Base-by-base conservation (phyloP, 1,139 yeast genomes). In the Trichomonascaceae sp. region DNA sequence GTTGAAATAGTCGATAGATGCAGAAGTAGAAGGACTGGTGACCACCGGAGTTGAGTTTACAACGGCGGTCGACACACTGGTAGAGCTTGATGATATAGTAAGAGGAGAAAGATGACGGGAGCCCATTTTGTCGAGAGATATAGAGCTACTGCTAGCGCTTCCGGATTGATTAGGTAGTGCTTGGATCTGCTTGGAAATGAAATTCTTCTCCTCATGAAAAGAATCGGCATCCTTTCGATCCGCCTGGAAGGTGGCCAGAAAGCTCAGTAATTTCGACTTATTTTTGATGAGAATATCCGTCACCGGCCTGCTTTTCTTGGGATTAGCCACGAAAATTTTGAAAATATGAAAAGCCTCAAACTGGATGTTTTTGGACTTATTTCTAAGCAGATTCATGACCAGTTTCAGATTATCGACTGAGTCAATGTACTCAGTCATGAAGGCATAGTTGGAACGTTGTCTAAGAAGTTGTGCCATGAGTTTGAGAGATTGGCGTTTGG, bases 321-420 rank as follows among this genome's bases (percentile, higher is more conserved):
- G 99, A 68, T 93, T 93, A 7, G 97, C 99, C 39, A 90, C 91
- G 70, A 93, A 89, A 43, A 74, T 87, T 70, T 93, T 93, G 73
- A 93, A 93, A 43, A 93, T 85, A 63, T 93, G 93, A 67, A 93
- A 93, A 2, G 96, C 93, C 69, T 93, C 99, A 55, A 83, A 73
- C 67, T 90, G 96, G 57, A 93, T 77, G 68, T 90, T 91, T 63
- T 86, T 87, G 63, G 95, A 90, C 69, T 86, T 87, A 67, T 93
- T 97, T 59, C 95, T 85, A 61, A 93, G 74, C 57, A 90, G 72
- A 43, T 87, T 78, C 99, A 93, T 93, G 45, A 89, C 82, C 54
- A 89, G 72, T 68, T 93, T 91, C 62, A 93, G 74, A 65, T 90
- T 91, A 53, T 83, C 88, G 0, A 95, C 83, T 55, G 86, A 85